Conservation (phyloP, 2,329 filamentous ascomycete genomes). For the Pseudogymnoascus sp. region DNA sequence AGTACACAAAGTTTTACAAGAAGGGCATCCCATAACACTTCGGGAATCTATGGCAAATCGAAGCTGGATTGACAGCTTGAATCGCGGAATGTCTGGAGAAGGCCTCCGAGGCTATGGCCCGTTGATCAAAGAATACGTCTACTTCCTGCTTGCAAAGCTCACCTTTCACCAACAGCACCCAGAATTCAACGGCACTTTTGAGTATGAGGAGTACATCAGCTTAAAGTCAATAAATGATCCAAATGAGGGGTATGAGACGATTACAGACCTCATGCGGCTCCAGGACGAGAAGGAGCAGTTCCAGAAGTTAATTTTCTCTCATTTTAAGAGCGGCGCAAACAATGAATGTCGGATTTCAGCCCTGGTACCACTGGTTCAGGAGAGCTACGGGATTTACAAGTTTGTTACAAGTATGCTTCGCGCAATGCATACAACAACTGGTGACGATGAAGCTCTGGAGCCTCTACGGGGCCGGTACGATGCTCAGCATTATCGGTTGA, state of each 20-base stretch:
- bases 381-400: conserved; percentile 99
- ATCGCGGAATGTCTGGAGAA: conserved; percentile 73
- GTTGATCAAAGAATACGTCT: conserved; percentile 93
- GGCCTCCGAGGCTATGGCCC: conserved; percentile 85
- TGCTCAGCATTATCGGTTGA: conserved; percentile 90
- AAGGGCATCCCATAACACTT: conserved; percentile 83
- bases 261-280: conserved; percentile 89
- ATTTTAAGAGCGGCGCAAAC: conserved; percentile 84
- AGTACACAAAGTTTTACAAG: conserved; percentile 93
- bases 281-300: conserved; percentile 99
- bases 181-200: conserved; percentile 97
- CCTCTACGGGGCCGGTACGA: conserved; percentile 85
- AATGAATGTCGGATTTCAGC: conserved; percentile 97
- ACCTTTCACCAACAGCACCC: conserved; percentile 95
- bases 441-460: conserved; percentile 86
- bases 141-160: conserved; percentile 88
- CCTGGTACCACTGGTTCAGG: conserved; percentile 85
- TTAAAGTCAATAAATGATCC: conserved; percentile 97
- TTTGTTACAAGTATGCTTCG: conserved; percentile 99
- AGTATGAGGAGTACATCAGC: conserved; percentile 98
- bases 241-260: conserved; percentile 96
- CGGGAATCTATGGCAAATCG: conserved; percentile 84
- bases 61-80: conserved; percentile 87
- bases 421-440: conserved; percentile 93
- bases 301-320: conserved; percentile 96